These are phyloP conservation scores for Beauveria asiatica DNA, from an alignment of 2,329 filamentous ascomycete genomes.

Conservation along the genomic window DNA sequence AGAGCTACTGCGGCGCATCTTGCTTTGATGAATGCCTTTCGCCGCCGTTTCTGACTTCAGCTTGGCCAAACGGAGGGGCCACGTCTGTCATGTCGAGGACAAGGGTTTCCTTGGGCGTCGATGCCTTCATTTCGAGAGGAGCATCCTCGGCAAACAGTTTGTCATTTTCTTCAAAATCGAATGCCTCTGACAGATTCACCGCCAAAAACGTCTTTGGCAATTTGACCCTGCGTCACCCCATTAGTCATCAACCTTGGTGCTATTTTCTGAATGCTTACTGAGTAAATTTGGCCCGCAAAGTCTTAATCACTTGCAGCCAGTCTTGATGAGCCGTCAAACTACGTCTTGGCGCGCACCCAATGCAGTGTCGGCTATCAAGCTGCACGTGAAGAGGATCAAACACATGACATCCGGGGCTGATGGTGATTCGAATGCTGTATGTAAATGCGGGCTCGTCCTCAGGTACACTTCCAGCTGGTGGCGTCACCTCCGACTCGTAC, in stretches of 20 bases:
- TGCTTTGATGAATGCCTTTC: not conserved
- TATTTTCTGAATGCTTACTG: conserved; percentile 50
- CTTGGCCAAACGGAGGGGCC: not conserved
- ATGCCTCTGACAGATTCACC: conserved; percentile 55
- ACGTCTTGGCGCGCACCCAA: conserved; percentile 83
- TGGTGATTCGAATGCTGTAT: conserved; percentile 93
- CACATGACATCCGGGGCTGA: conserved; percentile 91
- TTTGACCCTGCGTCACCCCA: conserved; percentile 43
- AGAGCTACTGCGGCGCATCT: not conserved
- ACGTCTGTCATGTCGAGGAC: not conserved
- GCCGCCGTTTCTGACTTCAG: not conserved
- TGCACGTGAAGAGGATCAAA: conserved; percentile 95
- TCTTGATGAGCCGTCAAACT: conserved; percentile 86
- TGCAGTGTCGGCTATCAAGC: conserved; percentile 92
- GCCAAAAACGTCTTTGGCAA: conserved; percentile 58
- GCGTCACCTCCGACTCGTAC: conserved; percentile 83
- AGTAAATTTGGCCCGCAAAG: conserved; percentile 86
- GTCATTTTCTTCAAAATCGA: conserved; percentile 50
- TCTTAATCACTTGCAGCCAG: conserved; percentile 97
- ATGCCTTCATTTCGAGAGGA: conserved; percentile 38
- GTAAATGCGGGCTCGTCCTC: conserved; percentile 66
- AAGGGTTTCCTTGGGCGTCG: conserved; percentile 21
- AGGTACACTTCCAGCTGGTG: conserved; percentile 27
- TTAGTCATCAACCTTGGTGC: not conserved
- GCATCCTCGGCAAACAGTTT: conserved; percentile 40